These are phyloP conservation scores for Solanum tacnaense DNA, from an alignment of 257 asterid genomes.

Conservation along the genomic window DNA sequence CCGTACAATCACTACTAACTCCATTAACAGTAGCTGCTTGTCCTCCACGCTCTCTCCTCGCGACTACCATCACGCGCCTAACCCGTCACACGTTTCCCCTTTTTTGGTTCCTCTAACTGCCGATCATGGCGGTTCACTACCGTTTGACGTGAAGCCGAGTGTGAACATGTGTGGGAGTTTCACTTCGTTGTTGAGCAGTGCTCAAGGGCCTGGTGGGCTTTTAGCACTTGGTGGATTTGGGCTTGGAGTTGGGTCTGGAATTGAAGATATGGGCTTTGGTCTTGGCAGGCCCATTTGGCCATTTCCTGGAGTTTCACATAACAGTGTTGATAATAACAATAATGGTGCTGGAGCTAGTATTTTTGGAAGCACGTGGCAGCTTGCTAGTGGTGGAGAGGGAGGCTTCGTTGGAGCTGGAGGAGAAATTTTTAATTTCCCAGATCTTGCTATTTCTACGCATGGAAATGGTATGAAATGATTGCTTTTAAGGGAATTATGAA, in stretches of 20 bases:
- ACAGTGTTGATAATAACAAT: constrained; percentile 11
- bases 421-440: constrained; percentile 49
- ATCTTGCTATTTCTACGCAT: constrained; percentile 62
- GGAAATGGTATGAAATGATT: constrained; percentile 39
- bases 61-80: constrained; percentile 43
- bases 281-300: constrained; percentile 63
- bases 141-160: constrained; percentile 10
- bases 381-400: constrained; percentile 46
- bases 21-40: neutral
- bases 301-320: constrained; percentile 17
- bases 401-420: constrained; percentile 34
- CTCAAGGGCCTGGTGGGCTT: constrained; percentile 47
- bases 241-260: constrained; percentile 32
- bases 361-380: constrained; percentile 53
- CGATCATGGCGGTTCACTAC: constrained; percentile 18
- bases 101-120: constrained; percentile 25
- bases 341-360: constrained; percentile 1
- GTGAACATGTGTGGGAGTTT: constrained; percentile 45
- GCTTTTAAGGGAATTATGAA: neutral
- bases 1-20: constrained; percentile 18
- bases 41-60: constrained; percentile 12
- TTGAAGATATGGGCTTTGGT: constrained; percentile 59
- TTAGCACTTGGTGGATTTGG: constrained; percentile 62
- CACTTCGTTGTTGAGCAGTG: constrained; percentile 47
- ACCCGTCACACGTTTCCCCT: constrained; percentile 15